Evolutionary conservation across 1,284 basidiomycete genomes (phyloP), one percentile per base, ranked within the genome.

Genomic region (Volvariella surrecta): DNA sequence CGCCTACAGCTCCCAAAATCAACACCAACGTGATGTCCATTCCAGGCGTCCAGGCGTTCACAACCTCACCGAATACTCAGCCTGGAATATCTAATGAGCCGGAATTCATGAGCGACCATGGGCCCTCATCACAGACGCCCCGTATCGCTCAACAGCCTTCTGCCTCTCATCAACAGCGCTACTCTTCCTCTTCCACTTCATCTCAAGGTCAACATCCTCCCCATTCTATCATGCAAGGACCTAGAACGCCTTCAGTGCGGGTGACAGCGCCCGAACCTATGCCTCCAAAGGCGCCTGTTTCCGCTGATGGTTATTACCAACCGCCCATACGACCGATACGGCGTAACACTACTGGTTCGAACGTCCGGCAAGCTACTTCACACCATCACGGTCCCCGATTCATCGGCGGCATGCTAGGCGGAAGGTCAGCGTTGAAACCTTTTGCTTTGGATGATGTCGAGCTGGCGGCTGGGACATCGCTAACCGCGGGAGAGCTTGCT

Each of bases 291-390:
- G 39, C 32, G 30, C 61, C 65, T 42, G 46, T 62, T n/a, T 66
- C 68, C n/a, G 58, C 66, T 4, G 74, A 77, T 44, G 68, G 70
- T 7, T 68, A 70, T 55, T 68, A 78, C 2, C 75, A 74, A 35
- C 73, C 76, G 2, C 71, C 74, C 0, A 48, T 55, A 30, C 69
- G 66, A 18, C 74, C 76, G 9, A 59, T 71, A 2, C 69, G 83
- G 11, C 55, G 70, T 30, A 71, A 72, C 48, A 72, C 70, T 4
- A 71, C 66, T 7, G 67, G 67, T 4, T 67, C 66, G 46, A 58
- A 53, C 46, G 7, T 50, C 50, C 19, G 21, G 50, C 55, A 19
- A 47, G 49, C 1, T 53, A 49, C 32, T 48, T 15, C 58, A 58
- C 39, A 45, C 46, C 17, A 57, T 58, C 42, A 54, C 47, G 20